These are phyloP conservation scores for Globisporangium middletonii DNA, from an alignment of 352 stramenopile species.

Conservation along the genomic window DNA sequence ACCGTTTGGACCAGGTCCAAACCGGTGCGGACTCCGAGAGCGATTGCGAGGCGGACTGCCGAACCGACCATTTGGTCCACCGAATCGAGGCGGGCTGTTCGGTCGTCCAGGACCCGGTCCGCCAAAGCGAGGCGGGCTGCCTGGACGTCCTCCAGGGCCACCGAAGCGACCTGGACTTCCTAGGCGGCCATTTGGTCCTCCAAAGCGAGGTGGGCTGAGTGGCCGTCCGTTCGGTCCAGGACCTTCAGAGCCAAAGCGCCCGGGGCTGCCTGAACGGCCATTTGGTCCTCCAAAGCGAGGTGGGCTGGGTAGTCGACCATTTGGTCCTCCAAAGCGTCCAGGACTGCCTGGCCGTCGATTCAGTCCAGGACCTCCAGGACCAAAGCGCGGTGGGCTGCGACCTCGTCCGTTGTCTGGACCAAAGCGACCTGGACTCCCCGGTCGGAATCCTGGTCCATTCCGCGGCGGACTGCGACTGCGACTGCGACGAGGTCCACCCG, in stretches of 20 bases:
- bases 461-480: slow-evolving; percentile 13
- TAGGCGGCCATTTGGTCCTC: background rate
- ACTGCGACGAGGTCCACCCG: slow-evolving; percentile 14
- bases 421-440: background rate
- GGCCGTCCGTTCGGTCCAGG: background rate
- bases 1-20: background rate
- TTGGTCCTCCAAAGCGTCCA: background rate
- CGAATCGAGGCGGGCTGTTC: background rate
- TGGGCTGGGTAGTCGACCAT: background rate
- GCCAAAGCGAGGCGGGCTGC: slow-evolving; percentile 8
- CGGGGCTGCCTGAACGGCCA: background rate
- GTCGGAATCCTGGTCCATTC: slow-evolving; percentile 8
- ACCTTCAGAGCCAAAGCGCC: background rate
- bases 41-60: slow-evolving; percentile 1
- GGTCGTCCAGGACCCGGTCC: background rate
- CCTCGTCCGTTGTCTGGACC: slow-evolving; percentile 3
- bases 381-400: slow-evolving; percentile 1
- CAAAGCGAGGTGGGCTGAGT: background rate
- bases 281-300: background rate
- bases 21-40: slow-evolving; percentile 4
- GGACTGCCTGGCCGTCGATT: background rate
- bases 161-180: background rate
- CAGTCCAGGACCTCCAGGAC: background rate
- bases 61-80: background rate
- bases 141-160: background rate